These are phyloP conservation scores for Imleria badia DNA, from an alignment of 768 basidiomycete species.

Conservation along the genomic window DNA sequence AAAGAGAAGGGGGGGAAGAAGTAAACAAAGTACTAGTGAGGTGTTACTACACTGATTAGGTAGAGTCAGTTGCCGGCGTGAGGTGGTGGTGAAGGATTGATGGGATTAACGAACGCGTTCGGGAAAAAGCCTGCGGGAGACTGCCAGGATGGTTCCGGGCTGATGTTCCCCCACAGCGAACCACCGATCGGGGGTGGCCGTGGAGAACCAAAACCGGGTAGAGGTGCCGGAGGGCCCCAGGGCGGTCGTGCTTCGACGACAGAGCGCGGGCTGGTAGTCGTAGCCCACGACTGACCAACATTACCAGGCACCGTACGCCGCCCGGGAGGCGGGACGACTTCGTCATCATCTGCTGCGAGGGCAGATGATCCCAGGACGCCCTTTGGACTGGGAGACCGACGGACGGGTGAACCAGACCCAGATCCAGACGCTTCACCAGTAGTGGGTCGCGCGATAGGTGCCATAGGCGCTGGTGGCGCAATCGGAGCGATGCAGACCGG, in stretches of 20 bases:
- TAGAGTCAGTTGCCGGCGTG: constrained; percentile 32
- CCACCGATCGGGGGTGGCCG: constrained; percentile 36
- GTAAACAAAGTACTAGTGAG: constrained; percentile 8
- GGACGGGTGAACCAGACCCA: constrained; percentile 58
- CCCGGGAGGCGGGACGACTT: constrained; percentile 59
- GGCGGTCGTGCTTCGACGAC: constrained; percentile 42
- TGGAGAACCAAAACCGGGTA: constrained; percentile 35
- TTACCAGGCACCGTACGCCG: constrained; percentile 41
- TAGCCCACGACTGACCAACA: constrained; percentile 51
- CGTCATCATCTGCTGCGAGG: constrained; percentile 76
- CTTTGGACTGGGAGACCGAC: constrained; percentile 57
- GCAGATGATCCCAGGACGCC: constrained; percentile 75
- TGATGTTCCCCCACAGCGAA: constrained; percentile 43
- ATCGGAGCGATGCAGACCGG: constrained; percentile 31
- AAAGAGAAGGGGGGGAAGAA: neutral
- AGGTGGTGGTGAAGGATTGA: constrained; percentile 51
- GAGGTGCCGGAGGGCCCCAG: constrained; percentile 43
- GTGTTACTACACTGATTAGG: constrained; percentile 25
- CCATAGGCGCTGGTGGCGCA: constrained; percentile 58
- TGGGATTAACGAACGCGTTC: constrained; percentile 46
- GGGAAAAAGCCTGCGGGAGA: constrained; percentile 46
- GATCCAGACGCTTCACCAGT: constrained; percentile 47
- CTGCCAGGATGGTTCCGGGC: constrained; percentile 50
- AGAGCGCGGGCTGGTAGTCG: constrained; percentile 44
- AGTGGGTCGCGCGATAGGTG: constrained; percentile 56